phyloP scores from a whole-genome alignment of 352 stramenopile species.

The Pythium vanterpoolii region DNA sequence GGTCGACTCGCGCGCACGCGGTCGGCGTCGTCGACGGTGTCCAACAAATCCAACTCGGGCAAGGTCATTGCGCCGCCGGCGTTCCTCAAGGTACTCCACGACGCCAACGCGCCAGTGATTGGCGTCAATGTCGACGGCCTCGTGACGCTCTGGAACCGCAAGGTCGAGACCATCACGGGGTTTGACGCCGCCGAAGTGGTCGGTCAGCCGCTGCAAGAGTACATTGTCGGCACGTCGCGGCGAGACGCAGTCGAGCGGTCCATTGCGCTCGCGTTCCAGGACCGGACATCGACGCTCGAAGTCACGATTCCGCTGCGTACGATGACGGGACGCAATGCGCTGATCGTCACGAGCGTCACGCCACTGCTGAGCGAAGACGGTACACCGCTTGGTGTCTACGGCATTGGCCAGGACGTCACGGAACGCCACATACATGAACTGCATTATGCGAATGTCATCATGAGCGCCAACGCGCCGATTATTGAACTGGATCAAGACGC shows the following conservation, averaged over 20 bases:
- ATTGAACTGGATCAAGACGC: constrained; percentile 77
- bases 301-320: constrained; percentile 40
- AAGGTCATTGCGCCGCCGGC: constrained; percentile 15
- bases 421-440: constrained; percentile 50
- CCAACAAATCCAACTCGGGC: constrained; percentile 14
- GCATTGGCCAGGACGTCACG: constrained; percentile 57
- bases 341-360: constrained; percentile 55
- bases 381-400: constrained; percentile 46
- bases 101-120: constrained; percentile 66
- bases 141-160: constrained; percentile 68
- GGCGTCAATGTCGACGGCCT: constrained; percentile 44
- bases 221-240: constrained; percentile 31
- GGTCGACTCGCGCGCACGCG: constrained; percentile 15
- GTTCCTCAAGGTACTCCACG: constrained; percentile 42
- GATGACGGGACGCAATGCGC: constrained; percentile 34
- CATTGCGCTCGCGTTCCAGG: constrained; percentile 28
- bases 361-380: constrained; percentile 41
- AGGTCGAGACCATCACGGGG: constrained; percentile 53
- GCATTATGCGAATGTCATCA: constrained; percentile 69
- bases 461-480: constrained; percentile 74
- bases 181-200: constrained; percentile 38
- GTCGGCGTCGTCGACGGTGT: constrained; percentile 16
- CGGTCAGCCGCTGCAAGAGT: constrained; percentile 39
- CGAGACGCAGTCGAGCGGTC: constrained; percentile 30
- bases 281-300: constrained; percentile 31